These are phyloP conservation scores for Plasmodium gaboni DNA, from an alignment of 169 alveolate genomes.

Conservation along the genomic window DNA sequence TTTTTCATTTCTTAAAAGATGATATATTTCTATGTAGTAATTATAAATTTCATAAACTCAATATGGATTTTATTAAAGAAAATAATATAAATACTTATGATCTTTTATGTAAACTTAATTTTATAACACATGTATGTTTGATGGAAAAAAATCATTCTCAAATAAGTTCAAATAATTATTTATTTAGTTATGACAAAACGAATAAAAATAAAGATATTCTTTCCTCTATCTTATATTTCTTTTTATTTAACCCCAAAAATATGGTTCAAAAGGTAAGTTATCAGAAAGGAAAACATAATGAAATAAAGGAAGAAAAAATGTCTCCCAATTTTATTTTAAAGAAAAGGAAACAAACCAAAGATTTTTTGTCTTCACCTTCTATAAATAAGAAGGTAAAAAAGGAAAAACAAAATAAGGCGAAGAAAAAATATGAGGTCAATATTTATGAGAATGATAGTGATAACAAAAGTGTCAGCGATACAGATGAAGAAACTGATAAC, in stretches of 20 bases:
- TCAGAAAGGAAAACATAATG: background rate
- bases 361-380: background rate
- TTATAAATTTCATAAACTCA: slow-evolving; percentile 31
- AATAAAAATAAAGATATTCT: slow-evolving; percentile 27
- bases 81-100: slow-evolving; percentile 18
- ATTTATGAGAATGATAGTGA: slow-evolving; percentile 59
- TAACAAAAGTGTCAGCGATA: slow-evolving; percentile 6
- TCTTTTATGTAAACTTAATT: slow-evolving; percentile 50
- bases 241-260: slow-evolving; percentile 26
- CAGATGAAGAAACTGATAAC: background rate
- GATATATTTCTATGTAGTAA: slow-evolving; percentile 56
- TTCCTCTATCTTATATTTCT: slow-evolving; percentile 58
- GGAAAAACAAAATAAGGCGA: background rate
- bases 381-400: background rate
- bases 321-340: background rate
- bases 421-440: background rate
- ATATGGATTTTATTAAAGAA: slow-evolving; percentile 48
- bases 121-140: slow-evolving; percentile 49
- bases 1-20: slow-evolving; percentile 58
- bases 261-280: background rate
- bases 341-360: background rate
- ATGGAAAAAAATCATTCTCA: slow-evolving; percentile 39
- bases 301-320: background rate
- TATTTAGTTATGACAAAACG: slow-evolving; percentile 33
- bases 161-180: slow-evolving; percentile 35